A percentile compares a stretch with the other conserved stretches of the same genome.
phyloP scores from a whole-genome alignment of 495 filamentous ascomycete species.

The Penicillium subrubescens region DNA sequence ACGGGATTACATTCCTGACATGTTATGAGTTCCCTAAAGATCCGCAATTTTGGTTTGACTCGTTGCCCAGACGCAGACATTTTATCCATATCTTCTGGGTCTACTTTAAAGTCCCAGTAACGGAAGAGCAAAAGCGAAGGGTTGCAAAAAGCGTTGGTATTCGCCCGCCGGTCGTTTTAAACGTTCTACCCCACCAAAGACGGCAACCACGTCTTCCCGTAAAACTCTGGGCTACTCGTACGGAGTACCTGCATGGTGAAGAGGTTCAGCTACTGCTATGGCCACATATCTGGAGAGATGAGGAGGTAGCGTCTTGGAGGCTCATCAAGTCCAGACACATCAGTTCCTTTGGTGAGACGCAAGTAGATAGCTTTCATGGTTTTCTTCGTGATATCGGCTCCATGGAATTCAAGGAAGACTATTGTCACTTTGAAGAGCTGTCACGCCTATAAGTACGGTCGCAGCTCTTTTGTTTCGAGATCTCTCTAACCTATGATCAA shows the following conservation, averaged over 20 bases:
- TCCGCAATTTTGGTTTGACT: not conserved
- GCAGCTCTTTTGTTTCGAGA: not conserved
- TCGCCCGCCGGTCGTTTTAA: not conserved
- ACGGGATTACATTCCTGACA: not conserved
- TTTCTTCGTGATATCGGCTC: not conserved
- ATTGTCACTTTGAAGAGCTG: not conserved
- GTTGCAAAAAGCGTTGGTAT: not conserved
- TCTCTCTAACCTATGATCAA: no score
- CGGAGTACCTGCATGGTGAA: not conserved
- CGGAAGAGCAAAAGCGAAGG: not conserved
- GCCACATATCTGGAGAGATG: slow-evolving; percentile 1
- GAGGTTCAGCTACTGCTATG: not conserved
- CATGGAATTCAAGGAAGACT: slow-evolving; percentile 1
- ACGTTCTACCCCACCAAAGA: not conserved
- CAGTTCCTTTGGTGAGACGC: not conserved
- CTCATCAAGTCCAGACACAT: not conserved
- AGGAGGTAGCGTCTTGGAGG: not conserved
- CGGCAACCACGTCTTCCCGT: not conserved
- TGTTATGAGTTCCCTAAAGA: not conserved
- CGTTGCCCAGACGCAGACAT: not conserved
- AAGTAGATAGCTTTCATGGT: not conserved
- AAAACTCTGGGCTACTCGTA: not conserved
- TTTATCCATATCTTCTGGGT: slow-evolving; percentile 2
- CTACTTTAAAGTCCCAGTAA: not conserved
- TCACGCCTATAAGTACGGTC: not conserved